Evolutionary conservation across 345 rosid genomes (phyloP), one percentile per base, ranked within the genome.

Genomic region (Gossypium anomalum): DNA sequence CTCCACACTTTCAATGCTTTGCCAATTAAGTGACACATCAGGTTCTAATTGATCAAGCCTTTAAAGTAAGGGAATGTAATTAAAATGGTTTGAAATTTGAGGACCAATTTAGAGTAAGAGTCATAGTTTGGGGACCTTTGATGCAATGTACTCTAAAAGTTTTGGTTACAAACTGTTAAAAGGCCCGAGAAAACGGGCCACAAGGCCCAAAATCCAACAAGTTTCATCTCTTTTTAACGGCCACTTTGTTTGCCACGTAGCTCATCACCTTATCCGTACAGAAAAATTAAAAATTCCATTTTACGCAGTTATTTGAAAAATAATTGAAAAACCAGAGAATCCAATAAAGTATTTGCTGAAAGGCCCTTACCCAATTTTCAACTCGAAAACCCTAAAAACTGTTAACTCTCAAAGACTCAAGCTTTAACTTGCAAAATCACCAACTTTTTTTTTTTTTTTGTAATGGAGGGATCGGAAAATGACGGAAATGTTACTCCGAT

Each of bases 381-480:
- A 67, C 67, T 58, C 43, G 41, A 58, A 34, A 72, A 44, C 25
- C 56, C 43, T 58, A 15, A 34, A 25, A 29, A 0, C 41, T 16
- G 27, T 11, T 5, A n/a, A 43, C 22, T 15, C 43, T 25, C 72
- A 22, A 57, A 57, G 61, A 57, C 61, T 22, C 61, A 9, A 67
- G 15, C 15, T 67, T 47, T 20, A 2, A 52, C 27, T 60, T 7
- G 16, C 4, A 51, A 41, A 34, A 22, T 43, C 19, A 13, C n/a
- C 10, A 51, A 4, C 20, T 55, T n/a, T 61, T 16, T 41, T 13
- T 14, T 76, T 67, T n/a, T 14, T 73, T 67, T 1, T 76, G 25
- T 17, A 11, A 86, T 88, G 92, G 87, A 82, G 61, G 84, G 83
- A 71, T 25, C 23, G 16, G 86, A 80, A 75, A 81, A 49, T 34